Evolutionary conservation across 306 rosid genomes (phyloP).

Genomic region (Cucurbita maxima): DNA sequence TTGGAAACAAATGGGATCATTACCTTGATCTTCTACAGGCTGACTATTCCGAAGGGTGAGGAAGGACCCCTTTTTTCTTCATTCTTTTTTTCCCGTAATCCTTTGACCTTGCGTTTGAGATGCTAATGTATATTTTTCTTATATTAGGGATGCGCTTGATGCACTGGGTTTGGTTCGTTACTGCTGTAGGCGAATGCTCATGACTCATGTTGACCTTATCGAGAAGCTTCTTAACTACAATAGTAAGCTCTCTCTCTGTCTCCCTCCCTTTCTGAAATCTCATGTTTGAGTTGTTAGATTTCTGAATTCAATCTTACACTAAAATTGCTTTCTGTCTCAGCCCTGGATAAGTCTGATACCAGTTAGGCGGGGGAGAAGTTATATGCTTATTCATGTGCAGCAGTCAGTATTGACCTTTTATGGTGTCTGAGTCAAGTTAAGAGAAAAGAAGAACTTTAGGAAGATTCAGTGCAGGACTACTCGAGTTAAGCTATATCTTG

Average conservation of each 20-base stretch:
- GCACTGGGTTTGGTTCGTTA: constrained; percentile 82
- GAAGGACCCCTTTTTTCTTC: neutral
- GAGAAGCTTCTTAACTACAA: constrained; percentile 96
- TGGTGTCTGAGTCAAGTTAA: neutral
- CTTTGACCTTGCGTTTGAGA: neutral
- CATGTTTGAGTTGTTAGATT: neutral
- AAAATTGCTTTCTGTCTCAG: constrained; percentile 20
- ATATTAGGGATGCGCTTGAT: constrained; percentile 77
- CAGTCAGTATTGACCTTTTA: neutral
- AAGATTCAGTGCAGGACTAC: neutral
- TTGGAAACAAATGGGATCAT: constrained; percentile 90
- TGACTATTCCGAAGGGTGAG: constrained; percentile 80
- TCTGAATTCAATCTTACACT: neutral
- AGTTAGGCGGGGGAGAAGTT: constrained; percentile 26
- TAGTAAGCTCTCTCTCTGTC: constrained; percentile 20
- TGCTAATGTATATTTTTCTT: constrained; percentile 10
- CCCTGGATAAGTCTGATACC: constrained; percentile 52
- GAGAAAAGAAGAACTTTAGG: neutral
- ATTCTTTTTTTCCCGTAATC: neutral
- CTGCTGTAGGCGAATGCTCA: constrained; percentile 90
- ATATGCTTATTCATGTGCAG: neutral
- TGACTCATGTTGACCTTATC: constrained; percentile 95
- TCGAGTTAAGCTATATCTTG: neutral
- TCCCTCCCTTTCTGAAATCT: neutral
- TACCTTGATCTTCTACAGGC: constrained; percentile 86